Evolutionary conservation across 257 asterid species (phyloP).

Genomic region (Perilla frutescens): DNA sequence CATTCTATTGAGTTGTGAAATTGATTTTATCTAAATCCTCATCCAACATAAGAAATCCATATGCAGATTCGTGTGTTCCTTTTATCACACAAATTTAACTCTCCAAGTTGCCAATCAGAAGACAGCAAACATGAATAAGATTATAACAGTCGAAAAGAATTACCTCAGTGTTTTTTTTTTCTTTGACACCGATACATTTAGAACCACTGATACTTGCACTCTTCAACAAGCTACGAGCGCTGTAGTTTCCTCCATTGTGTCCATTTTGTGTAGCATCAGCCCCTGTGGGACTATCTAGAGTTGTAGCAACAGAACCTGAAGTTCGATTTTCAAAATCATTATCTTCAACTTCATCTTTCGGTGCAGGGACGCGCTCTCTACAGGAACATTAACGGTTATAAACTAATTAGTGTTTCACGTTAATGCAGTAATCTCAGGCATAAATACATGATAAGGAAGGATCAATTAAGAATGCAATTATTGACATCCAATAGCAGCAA

Average conservation of each 20-base stretch:
- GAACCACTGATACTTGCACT: conserved; percentile 95
- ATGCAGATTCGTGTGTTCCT: too few relatives aligned
- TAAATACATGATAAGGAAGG: neutral
- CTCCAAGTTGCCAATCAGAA: too few relatives aligned
- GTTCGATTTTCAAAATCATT: conserved; percentile 64
- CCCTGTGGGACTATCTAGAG: conserved; percentile 65
- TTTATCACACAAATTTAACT: too few relatives aligned
- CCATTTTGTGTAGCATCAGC: conserved; percentile 51
- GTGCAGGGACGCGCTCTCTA: conserved; percentile 90
- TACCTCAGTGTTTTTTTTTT: conserved; percentile 66
- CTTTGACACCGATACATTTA: conserved; percentile 73
- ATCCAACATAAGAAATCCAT: too few relatives aligned
- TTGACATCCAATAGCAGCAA: too few relatives aligned
- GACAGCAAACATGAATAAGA: neutral
- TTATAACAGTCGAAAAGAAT: neutral
- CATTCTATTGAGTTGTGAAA: too few relatives aligned
- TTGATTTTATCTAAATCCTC: too few relatives aligned
- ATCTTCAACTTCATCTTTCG: conserved; percentile 65
- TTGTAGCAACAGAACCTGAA: conserved; percentile 69
- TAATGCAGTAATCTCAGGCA: neutral
- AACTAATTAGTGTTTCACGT: neutral
- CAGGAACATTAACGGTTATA: conserved; percentile 17
- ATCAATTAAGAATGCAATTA: neutral
- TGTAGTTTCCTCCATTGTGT: conserved; percentile 52
- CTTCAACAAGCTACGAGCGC: conserved; percentile 90